A percentile compares a stretch with the other conserved stretches of the same genome.
Conservation (phyloP, 208 protist species). For the Giardia muris region DNA sequence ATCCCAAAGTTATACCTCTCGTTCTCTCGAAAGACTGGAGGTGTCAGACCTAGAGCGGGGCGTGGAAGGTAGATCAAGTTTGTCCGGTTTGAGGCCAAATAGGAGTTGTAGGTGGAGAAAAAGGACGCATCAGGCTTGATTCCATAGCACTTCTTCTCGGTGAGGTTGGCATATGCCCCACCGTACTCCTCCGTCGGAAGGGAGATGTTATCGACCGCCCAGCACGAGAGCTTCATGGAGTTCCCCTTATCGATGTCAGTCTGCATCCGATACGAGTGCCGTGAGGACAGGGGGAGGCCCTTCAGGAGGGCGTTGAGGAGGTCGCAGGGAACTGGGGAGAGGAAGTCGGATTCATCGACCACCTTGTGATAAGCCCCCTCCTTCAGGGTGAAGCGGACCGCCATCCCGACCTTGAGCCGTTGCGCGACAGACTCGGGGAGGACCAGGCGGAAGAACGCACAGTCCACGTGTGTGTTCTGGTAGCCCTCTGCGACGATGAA, state of each 20-base stretch:
- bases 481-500: background rate
- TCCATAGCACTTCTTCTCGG: background rate
- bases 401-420: background rate
- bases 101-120: background rate
- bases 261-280: background rate
- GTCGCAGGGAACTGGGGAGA: background rate
- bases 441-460: slow-evolving; percentile 9
- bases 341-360: background rate
- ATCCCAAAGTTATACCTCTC: background rate
- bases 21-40: background rate
- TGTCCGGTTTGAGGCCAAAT: background rate
- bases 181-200: background rate
- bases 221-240: background rate
- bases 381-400: slow-evolving; percentile 8
- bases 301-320: background rate
- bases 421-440: background rate
- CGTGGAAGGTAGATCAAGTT: background rate
- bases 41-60: background rate
- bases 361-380: slow-evolving; percentile 12
- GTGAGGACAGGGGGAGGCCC: background rate
- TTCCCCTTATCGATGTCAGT: background rate
- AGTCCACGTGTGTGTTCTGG: slow-evolving; percentile 8
- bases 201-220: slow-evolving; percentile 25
- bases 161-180: background rate
- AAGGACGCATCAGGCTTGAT: background rate